Evolutionary conservation across 352 stramenopile species (phyloP), one percentile per base, ranked within the genome.

Genomic region (Phytophthora capsici): DNA sequence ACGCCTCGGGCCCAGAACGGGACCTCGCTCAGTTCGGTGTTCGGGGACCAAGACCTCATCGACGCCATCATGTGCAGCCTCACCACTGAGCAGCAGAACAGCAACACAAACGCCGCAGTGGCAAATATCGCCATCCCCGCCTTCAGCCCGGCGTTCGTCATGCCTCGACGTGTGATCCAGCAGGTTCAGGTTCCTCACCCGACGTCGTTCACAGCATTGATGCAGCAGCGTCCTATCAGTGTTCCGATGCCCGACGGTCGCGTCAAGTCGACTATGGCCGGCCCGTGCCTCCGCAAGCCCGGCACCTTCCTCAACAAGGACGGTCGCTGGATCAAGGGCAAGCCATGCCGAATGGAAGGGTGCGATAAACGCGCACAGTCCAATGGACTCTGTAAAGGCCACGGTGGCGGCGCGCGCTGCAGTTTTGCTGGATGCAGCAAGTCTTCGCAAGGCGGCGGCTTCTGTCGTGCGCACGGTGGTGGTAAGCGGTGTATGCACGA

Each of bases 231-330:
- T 1, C 56, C 65, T 3, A 46, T 62, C 19, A 36, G 43, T 7
- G 20, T 65, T 3, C 45, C 63, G 4, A 60, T 59, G 25, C 44
- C 51, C 10, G 47, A 54, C 40, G 55, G 50, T 32, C 51, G 72
- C 13, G 61, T 75, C 22, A 72, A 67, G 25, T 38, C 72, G 32
- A 59, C 69, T n/a, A 66, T 67, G 37, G 57, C 46, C 14, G 67
- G 74, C 32, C 72, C 82, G 26, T 84, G 78, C 46, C 66, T 84
- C 9, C 83, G 85, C 56, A 90, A 90, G 50, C 83, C 85, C 3
- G 85, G 85, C 25, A 94, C 85, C n/a, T 94, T 94, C 68, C 71
- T 94, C 10, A 94, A 94, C 71, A 94, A 94, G 78, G 85, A 94
- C 61, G 85, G 85, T n/a, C 85, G 85, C 2, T 94, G 85, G 85